A percentile compares a stretch with the other conserved stretches of the same genome.
phyloP scores from a whole-genome alignment of 768 basidiomycete species.

The Kwoniella shandongensis region DNA sequence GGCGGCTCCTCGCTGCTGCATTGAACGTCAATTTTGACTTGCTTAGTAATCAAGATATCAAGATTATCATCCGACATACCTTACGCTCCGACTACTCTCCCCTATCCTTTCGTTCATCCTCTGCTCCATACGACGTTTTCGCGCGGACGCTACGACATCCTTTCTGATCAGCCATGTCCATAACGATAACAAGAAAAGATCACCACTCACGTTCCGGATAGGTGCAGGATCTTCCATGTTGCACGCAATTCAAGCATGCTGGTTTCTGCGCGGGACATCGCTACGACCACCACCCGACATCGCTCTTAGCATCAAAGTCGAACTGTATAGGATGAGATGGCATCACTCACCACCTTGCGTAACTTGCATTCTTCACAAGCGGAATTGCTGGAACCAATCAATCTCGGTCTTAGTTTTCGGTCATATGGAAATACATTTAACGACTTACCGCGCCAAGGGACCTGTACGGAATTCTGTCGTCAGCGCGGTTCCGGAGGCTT shows the following conservation, averaged over 20 bases:
- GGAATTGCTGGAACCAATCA: conserved; percentile 1
- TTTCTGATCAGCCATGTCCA: too few relatives aligned
- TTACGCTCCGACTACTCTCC: too few relatives aligned
- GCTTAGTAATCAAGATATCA: too few relatives aligned
- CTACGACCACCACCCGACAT: too few relatives aligned
- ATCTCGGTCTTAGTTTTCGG: background rate
- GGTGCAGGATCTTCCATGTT: conserved; percentile 7
- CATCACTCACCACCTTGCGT: conserved; percentile 10
- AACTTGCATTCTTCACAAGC: conserved; percentile 14
- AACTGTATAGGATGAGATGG: background rate
- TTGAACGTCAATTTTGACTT: background rate
- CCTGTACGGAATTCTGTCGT: conserved; percentile 4
- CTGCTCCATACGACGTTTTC: background rate
- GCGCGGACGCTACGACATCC: background rate
- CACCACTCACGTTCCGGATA: conserved; percentile 13
- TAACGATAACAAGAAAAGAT: too few relatives aligned
- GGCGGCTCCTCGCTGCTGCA: background rate
- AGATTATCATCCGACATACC: too few relatives aligned
- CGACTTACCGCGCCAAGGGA: conserved; percentile 6
- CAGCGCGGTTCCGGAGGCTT: too few relatives aligned
- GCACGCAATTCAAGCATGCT: conserved; percentile 6
- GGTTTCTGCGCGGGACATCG: conserved; percentile 11
- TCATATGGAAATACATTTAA: background rate
- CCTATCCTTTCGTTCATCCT: too few relatives aligned
- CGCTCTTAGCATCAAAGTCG: background rate